phyloP scores from a whole-genome alignment of 257 asterid genomes.

The Petunia axillaris region DNA sequence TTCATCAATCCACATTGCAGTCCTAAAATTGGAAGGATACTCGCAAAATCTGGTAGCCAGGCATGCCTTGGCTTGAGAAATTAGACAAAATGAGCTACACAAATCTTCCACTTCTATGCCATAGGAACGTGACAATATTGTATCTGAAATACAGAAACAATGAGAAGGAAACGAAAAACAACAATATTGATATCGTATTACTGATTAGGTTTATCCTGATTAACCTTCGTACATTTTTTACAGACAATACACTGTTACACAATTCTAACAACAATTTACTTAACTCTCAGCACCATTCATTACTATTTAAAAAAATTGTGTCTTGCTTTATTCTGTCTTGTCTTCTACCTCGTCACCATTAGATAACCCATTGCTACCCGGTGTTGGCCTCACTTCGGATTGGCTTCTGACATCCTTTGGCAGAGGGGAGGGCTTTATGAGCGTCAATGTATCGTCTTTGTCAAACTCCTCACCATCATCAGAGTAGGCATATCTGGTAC shows the following conservation, averaged over 20 bases:
- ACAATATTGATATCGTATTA: slow-evolving; percentile 8
- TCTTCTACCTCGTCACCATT: slow-evolving; percentile 57
- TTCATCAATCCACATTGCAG: too few relatives aligned
- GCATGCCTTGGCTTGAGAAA: too few relatives aligned
- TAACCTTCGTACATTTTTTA: slow-evolving; percentile 6
- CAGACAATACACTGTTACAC: neutral
- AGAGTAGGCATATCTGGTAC: slow-evolving; percentile 82
- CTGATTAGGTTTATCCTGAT: neutral
- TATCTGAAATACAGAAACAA: too few relatives aligned
- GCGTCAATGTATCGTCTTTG: slow-evolving; percentile 69
- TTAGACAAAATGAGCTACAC: too few relatives aligned
- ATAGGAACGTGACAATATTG: too few relatives aligned
- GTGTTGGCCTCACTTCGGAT: slow-evolving; percentile 46
- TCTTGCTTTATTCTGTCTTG: slow-evolving; percentile 64
- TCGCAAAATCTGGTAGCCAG: too few relatives aligned
- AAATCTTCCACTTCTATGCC: too few relatives aligned
- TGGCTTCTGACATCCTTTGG: slow-evolving; percentile 57
- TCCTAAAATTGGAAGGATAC: too few relatives aligned
- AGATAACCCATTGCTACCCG: slow-evolving; percentile 42
- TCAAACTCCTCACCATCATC: slow-evolving; percentile 84
- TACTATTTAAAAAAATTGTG: neutral
- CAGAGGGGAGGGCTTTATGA: slow-evolving; percentile 73
- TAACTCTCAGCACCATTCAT: slow-evolving; percentile 9
- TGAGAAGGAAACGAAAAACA: neutral
- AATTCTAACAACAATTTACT: slow-evolving; percentile 18